Percentiles rank a stretch among this genome's conserved stretches.
phyloP scores from a whole-genome alignment of 108 stramenopile genomes.

The Heterococcus sp. region DNA sequence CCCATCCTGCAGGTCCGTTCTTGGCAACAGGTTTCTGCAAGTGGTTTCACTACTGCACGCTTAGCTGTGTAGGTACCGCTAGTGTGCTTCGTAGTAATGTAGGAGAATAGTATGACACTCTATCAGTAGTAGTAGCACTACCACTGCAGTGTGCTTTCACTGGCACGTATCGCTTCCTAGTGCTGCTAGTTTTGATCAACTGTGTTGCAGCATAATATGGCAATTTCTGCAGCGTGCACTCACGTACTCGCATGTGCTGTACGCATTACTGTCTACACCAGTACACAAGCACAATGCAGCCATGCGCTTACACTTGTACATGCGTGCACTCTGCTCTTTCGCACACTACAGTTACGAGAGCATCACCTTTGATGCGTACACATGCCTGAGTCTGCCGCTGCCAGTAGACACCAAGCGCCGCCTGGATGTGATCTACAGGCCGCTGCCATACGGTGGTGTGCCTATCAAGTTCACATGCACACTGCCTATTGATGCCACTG shows the following conservation, averaged over 20 bases:
- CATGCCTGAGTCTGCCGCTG: constrained; percentile 85
- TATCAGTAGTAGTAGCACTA: no score
- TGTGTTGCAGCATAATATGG: no score
- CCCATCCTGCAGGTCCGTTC: constrained; percentile 42
- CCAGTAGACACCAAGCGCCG: constrained; percentile 60
- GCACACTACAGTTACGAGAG: constrained; percentile 73
- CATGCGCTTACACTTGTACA: no score
- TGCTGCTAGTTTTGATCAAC: no score
- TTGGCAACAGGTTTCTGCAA: no score
- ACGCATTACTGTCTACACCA: background rate
- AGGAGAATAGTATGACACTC: no score
- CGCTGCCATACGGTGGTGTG: constrained; percentile 14
- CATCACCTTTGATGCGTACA: constrained; percentile 96
- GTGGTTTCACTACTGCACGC: no score
- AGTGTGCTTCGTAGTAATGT: no score
- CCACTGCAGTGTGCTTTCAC: no score
- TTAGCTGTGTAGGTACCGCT: no score
- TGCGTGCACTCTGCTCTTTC: background rate
- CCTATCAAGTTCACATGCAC: constrained; percentile 56
- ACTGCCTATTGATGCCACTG: constrained; percentile 10
- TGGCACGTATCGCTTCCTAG: no score
- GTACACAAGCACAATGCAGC: no score
- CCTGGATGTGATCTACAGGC: constrained; percentile 8
- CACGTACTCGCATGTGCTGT: background rate
- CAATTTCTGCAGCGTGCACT: background rate